A percentile compares a stretch with the other conserved stretches of the same genome.
phyloP scores from a whole-genome alignment of 495 filamentous ascomycete species.

The Xanthoparmelia taractica region DNA sequence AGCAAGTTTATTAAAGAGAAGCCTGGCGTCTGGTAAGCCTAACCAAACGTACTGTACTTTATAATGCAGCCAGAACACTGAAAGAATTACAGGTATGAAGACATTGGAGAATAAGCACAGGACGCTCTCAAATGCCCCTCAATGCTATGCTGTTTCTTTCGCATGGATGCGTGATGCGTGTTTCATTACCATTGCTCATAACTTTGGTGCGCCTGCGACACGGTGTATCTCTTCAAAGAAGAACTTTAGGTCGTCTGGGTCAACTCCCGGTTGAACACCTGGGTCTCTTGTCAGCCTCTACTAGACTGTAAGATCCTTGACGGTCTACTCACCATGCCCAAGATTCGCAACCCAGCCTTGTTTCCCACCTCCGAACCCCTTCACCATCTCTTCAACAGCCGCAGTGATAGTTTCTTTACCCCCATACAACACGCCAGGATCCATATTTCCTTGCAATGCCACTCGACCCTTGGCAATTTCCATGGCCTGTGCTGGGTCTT shows the following conservation, averaged over 20 bases:
- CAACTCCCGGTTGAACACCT: slow-evolving; percentile 89
- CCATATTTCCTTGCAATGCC: slow-evolving; percentile 87
- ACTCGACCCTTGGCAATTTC: slow-evolving; percentile 66
- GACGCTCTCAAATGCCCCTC: background rate
- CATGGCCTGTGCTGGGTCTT: slow-evolving; percentile 78
- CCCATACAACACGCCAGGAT: slow-evolving; percentile 89
- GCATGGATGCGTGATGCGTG: background rate
- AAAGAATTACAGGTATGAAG: slow-evolving; percentile 54
- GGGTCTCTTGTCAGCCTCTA: slow-evolving; percentile 12
- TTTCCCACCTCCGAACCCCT: slow-evolving; percentile 80
- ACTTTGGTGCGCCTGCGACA: slow-evolving; percentile 10
- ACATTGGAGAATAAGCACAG: slow-evolving; percentile 53
- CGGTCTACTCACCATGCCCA: slow-evolving; percentile 65
- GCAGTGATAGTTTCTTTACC: slow-evolving; percentile 68
- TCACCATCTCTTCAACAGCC: slow-evolving; percentile 73
- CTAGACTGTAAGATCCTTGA: slow-evolving; percentile 4
- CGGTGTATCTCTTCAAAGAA: slow-evolving; percentile 91
- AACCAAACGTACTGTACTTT: background rate
- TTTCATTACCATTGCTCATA: background rate
- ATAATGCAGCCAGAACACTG: slow-evolving; percentile 2
- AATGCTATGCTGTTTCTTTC: background rate
- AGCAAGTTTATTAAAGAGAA: slow-evolving; percentile 66
- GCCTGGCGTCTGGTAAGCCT: slow-evolving; percentile 64
- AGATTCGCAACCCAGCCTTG: slow-evolving; percentile 82
- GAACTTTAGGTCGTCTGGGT: slow-evolving; percentile 85